Percentiles rank a stretch among this genome's conserved stretches.
phyloP scores from a whole-genome alignment of 2,329 filamentous ascomycete genomes.

The Magnaporthales sp. region DNA sequence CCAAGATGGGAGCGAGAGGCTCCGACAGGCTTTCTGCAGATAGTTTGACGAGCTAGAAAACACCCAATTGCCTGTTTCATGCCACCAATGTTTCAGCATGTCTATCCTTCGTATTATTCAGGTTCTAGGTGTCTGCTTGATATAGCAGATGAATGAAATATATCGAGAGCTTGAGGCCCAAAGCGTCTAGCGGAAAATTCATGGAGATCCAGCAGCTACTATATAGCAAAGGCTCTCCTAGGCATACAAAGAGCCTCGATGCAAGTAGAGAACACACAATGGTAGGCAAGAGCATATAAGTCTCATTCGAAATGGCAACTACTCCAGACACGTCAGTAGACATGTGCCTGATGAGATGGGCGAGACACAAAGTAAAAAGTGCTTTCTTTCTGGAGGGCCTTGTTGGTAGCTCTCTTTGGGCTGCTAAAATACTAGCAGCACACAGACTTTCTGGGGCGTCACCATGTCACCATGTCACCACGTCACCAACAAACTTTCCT shows the following conservation, averaged over 20 bases:
- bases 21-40: too few species aligned
- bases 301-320: too few species aligned
- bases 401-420: background rate
- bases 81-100: conserved; percentile 3
- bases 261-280: too few species aligned
- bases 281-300: too few species aligned
- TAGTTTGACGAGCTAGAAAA: background rate
- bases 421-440: background rate
- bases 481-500: background rate
- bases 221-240: too few species aligned
- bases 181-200: too few species aligned
- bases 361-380: background rate
- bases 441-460: background rate
- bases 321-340: background rate
- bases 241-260: too few species aligned
- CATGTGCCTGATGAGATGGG: background rate
- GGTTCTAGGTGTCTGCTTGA: background rate
- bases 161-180: too few species aligned
- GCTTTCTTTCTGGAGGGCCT: background rate
- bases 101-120: background rate
- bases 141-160: too few species aligned
- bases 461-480: background rate
- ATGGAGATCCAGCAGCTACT: too few species aligned
- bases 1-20: too few species aligned
- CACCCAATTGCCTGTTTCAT: conserved; percentile 7